Evolutionary conservation across 129 eudicot genomes (phyloP), one percentile per base, ranked within the genome.

Genomic region (Flaveria brownii): DNA sequence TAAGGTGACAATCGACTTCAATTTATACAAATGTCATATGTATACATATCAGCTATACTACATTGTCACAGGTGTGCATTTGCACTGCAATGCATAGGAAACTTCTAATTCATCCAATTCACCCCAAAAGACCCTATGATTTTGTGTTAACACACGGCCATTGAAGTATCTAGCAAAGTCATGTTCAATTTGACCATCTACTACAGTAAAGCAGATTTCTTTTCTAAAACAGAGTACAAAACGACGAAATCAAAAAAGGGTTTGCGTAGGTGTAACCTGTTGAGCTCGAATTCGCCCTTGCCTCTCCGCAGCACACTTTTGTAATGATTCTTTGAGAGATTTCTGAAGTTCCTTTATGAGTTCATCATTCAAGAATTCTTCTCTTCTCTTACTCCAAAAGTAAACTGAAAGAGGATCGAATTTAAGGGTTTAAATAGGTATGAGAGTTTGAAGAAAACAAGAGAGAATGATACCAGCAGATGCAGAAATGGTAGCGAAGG

Each of bases 241-340:
- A 36, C 0, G 55, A 77, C 46, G 9, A 55, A 23, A 69, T 77
- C 0, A 6, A 17, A 51, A 26, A 25, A 20, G 70, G 54, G n/a
- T 14, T 33, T 43, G 17, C 14, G 76, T 11, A 28, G 4, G 12
- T 17, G 68, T 68, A 80, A 92, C 98, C 98, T 90, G 87, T 68
- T 93, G 96, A 82, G 96, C 98, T 77, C 96, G 84, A 77, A 88
- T 90, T 57, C 98, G 98, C 61, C 98, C 98, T 85, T 87, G 95
- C 68, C 98, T 88, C 82, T 93, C 98, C 62, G 96, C 89, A 75
- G 92, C 89, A 82, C 95, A 88, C 16, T 84, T 88, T 26, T 85
- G 59, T 4, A 82, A 33, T 23, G 95, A 87, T 47, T 80, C 71
- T 42, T 85, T 86, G 2, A 90, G 83, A 50, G 96, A 85, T 36